Base-by-base conservation (phyloP, 2,329 filamentous ascomycete genomes). In the Setomelanomma holmii region DNA sequence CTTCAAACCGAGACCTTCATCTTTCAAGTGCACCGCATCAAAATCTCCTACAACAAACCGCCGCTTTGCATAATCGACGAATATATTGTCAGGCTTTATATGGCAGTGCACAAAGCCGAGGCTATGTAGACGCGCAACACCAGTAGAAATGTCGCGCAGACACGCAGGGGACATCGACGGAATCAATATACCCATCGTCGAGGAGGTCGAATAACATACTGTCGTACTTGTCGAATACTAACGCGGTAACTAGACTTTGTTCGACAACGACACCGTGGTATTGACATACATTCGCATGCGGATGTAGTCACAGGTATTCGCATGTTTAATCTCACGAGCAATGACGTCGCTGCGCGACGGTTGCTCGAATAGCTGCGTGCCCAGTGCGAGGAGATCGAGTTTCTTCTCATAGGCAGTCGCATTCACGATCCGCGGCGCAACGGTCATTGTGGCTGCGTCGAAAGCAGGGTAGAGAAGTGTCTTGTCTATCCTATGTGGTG, bases 31-130 rank as follows among this genome's bases (percentile, higher is more conserved):
- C 14, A 7, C 21, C n/a, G 40, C 21, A 27, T 53, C 51, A 24
- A 51, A 45, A 19, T 56, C 53, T 21, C 49, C 49, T 23, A 53
- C 19, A 8, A 49, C 41, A 19, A 40, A 53, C 34, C 35, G 34
- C 38, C 49, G 24, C n/a, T 12, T 16, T 20, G 8, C 23, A 8
- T 8, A 20, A 7, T 30, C 12, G 12, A 49, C 53, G 19, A 56
- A 50, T 14, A 58, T 49, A 19, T 58, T 53, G 4, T 33, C n/a
- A 3, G 56, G 53, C 27, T 58, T 53, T 17, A 53, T 38, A 21
- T 53, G 43, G 21, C 43, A 53, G 33, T 48, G 49, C 10, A 47
- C 34, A 10, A 48, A 48, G 20, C 49, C 56, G 4, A 56, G 21
- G 5, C 16, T 23, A 27, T 58, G 48, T 3, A 58, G 33, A 21